Percentiles rank a stretch among this genome's conserved stretches.
phyloP scores from a whole-genome alignment of 2,329 filamentous ascomycete species.

The Trichoderma cornu-damae region DNA sequence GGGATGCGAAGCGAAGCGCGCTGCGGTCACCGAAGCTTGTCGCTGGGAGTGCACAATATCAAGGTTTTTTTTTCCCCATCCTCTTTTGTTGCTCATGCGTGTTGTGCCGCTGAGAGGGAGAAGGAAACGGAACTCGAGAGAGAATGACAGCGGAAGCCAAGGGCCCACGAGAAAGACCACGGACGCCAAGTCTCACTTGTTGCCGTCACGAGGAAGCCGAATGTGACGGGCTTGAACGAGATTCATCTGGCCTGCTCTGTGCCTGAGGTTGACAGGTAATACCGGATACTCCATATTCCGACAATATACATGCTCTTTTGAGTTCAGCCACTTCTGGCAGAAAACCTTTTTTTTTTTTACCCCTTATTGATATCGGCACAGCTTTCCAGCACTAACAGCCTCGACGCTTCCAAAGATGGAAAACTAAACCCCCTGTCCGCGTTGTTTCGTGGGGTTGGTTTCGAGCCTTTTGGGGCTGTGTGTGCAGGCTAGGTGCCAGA shows the following conservation, averaged over 20 bases:
- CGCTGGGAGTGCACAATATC: background rate
- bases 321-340: background rate
- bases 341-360: background rate
- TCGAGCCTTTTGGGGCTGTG: constrained; percentile 8
- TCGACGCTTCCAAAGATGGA: background rate
- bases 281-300: background rate
- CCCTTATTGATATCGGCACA: background rate
- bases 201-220: constrained; percentile 14
- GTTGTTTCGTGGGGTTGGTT: background rate
- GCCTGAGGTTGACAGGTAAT: background rate
- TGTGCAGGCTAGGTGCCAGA: constrained; percentile 10
- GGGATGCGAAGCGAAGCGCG: background rate
- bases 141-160: background rate
- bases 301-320: background rate
- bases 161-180: background rate
- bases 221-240: background rate
- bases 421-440: background rate
- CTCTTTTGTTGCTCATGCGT: background rate
- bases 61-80: background rate
- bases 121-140: background rate
- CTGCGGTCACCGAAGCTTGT: background rate
- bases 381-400: background rate
- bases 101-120: background rate
- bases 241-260: background rate
- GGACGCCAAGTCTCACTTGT: constrained; percentile 7